Evolutionary conservation across 163 green algal species (phyloP), one percentile per base, ranked within the genome.

Genomic region (Chloromonas sp.): DNA sequence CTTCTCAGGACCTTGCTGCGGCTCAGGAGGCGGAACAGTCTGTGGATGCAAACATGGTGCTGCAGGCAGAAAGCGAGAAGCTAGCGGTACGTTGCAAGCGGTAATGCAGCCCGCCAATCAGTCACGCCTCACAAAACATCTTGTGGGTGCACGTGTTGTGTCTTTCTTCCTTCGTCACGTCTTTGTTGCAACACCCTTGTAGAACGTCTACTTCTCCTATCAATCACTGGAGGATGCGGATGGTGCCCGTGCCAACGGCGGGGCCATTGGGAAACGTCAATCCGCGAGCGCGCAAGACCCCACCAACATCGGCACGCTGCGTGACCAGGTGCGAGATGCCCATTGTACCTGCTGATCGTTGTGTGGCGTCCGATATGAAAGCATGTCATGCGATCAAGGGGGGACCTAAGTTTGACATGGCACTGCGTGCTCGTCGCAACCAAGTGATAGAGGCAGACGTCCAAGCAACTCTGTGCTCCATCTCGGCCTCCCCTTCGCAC

Each of bases 131-230:
- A 76, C 66, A 76, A n/a, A 11, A 11, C 11, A 76, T 36, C 36
- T 36, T 36, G 36, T 36, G 36, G 36, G 36, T 36, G 36, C 36
- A 36, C 36, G 36, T 36, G 36, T 36, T 36, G 36, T 36, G 36
- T 36, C 36, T 36, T 36, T 36, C 36, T 36, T 36, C 36, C 36
- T 36, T 36, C 36, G 36, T 36, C 36, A 36, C 36, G 36, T 36
- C 36, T 36, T 36, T 36, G 36, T 36, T 36, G 36, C 36, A 36
- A 36, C 36, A 36, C 36, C 36, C 36, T 36, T 89, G 58, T 60
- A 83, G 3, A 89, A 88, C 62, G 85, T 92, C n/a, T 92, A 92
- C 84, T 92, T 92, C 78, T 86, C 78, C 11, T 92, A 92, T 83
- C 82, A 84, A 61, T 83, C 70, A n/a, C 76, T 90, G 13, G 84